Conservation (phyloP, 148 eudicot species). For the Camellia sinensis region DNA sequence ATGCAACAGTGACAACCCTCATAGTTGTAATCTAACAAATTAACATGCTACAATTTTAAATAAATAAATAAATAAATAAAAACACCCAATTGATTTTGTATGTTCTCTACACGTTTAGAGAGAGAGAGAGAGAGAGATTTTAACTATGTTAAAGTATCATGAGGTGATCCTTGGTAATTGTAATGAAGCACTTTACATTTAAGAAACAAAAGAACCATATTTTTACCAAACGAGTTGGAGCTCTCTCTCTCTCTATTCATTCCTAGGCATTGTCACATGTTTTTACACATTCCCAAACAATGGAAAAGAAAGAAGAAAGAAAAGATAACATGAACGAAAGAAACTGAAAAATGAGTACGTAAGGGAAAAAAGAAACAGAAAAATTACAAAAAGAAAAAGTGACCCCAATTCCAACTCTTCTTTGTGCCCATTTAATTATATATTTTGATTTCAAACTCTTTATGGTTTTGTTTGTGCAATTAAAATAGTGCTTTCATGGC, state of each 20-base stretch:
- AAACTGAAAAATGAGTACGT: not conserved
- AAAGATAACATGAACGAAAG: slow-evolving; percentile 10
- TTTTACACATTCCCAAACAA: not conserved
- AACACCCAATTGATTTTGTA: slow-evolving; percentile 13
- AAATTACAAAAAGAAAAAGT: not conserved
- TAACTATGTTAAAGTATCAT: slow-evolving; percentile 16
- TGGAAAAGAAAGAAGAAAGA: slow-evolving; percentile 29
- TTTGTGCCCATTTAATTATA: not conserved
- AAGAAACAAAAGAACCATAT: slow-evolving; percentile 7
- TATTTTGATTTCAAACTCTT: not conserved
- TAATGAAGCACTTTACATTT: slow-evolving; percentile 37
- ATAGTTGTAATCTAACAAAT: too few species aligned
- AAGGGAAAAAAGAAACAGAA: not conserved
- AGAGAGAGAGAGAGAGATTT: not conserved
- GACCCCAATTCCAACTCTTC: not conserved
- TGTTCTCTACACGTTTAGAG: not conserved
- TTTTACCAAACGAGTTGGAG: slow-evolving; percentile 21
- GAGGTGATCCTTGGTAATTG: slow-evolving; percentile 40
- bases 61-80: too few species aligned
- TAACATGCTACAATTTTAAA: too few species aligned
- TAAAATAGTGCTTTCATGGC: not conserved
- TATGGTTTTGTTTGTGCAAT: not conserved
- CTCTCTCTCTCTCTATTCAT: slow-evolving; percentile 28
- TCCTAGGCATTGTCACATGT: slow-evolving; percentile 50
- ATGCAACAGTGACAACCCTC: too few species aligned